Conservation (phyloP, 345 rosid species). For the Eucalyptus grandis region DNA sequence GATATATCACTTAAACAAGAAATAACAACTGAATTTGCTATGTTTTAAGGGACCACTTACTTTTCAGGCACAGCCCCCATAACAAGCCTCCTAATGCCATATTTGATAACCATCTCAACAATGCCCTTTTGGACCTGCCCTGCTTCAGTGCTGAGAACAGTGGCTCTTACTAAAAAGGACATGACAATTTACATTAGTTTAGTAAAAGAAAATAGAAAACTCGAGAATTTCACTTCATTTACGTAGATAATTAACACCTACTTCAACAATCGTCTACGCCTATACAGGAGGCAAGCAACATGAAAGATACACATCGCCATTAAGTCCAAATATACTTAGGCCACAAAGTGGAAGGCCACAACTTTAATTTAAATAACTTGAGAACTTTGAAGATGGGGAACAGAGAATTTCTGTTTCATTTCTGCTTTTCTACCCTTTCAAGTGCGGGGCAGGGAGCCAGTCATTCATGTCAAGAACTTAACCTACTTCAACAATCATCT, state of each 20-base stretch:
- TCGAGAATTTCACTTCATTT: neutral
- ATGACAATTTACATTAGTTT: neutral
- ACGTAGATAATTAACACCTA: neutral
- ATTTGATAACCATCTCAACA: conserved; percentile 30
- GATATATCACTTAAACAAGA: neutral
- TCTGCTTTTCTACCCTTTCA: neutral
- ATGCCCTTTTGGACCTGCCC: conserved; percentile 47
- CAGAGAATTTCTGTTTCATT: neutral
- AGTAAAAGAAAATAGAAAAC: neutral
- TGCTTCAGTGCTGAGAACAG: conserved; percentile 23
- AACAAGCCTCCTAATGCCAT: conserved; percentile 42
- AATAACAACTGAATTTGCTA: neutral
- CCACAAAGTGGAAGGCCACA: neutral
- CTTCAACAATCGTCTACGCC: neutral
- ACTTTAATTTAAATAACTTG: neutral
- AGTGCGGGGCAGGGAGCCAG: neutral
- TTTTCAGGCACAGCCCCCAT: conserved; percentile 44
- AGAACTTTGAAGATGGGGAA: neutral
- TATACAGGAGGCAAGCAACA: neutral
- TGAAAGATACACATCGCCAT: too few relatives aligned
- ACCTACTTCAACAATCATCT: too few relatives aligned
- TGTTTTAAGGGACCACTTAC: conserved; percentile 14
- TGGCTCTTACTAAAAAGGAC: conserved; percentile 28
- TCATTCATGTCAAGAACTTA: too few relatives aligned
- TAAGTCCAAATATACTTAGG: neutral